phyloP scores from a whole-genome alignment of 495 filamentous ascomycete genomes.

The Podospora pseudopauciseta region DNA sequence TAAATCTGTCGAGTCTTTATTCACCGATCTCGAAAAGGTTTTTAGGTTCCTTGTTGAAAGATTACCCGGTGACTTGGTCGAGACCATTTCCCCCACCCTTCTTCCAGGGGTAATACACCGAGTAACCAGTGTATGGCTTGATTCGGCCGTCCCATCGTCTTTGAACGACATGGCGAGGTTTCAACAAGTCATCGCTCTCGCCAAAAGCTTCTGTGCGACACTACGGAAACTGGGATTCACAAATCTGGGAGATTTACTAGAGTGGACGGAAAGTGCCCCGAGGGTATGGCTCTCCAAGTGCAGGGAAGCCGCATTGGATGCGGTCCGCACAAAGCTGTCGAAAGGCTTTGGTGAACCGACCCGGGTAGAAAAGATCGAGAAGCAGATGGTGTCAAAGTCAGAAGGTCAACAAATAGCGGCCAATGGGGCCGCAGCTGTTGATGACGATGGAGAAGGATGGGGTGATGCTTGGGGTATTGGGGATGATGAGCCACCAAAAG shows the following conservation, averaged over 20 bases:
- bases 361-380: slow-evolving; percentile 79
- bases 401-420: slow-evolving; percentile 60
- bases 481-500: slow-evolving; percentile 38
- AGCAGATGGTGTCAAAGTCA: slow-evolving; percentile 64
- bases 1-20: slow-evolving; percentile 44
- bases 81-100: slow-evolving; percentile 60
- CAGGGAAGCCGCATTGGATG: slow-evolving; percentile 69
- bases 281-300: slow-evolving; percentile 83
- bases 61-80: slow-evolving; percentile 60
- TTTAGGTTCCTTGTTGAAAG: slow-evolving; percentile 61
- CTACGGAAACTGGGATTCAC: slow-evolving; percentile 63
- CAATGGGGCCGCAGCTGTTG: slow-evolving; percentile 44
- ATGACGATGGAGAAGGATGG: slow-evolving; percentile 65
- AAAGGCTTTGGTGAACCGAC: slow-evolving; percentile 59
- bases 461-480: slow-evolving; percentile 66
- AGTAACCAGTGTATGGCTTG: slow-evolving; percentile 69
- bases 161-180: slow-evolving; percentile 67
- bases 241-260: slow-evolving; percentile 63
- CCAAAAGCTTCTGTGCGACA: slow-evolving; percentile 58
- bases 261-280: slow-evolving; percentile 78
- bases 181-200: slow-evolving; percentile 56
- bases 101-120: slow-evolving; percentile 62
- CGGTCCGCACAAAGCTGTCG: slow-evolving; percentile 64
- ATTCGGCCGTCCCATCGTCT: slow-evolving; percentile 68
- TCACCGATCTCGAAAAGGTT: slow-evolving; percentile 58